Percentiles rank a stretch among this genome's conserved stretches.
phyloP scores from a whole-genome alignment of 345 rosid genomes.

The Bruguiera sexangula region DNA sequence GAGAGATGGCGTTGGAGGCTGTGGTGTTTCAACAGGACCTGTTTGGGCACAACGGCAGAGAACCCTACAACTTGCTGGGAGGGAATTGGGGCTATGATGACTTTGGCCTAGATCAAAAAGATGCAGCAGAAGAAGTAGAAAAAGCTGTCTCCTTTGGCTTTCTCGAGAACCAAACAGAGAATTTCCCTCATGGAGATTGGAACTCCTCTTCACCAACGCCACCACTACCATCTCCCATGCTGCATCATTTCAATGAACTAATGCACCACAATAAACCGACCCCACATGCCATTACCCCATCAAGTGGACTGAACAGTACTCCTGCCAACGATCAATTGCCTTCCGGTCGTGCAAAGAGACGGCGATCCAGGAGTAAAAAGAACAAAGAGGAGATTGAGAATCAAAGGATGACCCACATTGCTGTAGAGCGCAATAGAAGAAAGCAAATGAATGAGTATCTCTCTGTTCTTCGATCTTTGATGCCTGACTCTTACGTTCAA shows the following conservation, averaged over 20 bases:
- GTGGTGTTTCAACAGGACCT: slow-evolving; percentile 52
- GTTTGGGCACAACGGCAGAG: slow-evolving; percentile 40
- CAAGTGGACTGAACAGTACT: background rate
- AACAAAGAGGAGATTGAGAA: slow-evolving; percentile 83
- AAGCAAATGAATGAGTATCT: slow-evolving; percentile 93
- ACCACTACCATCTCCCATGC: slow-evolving; percentile 15
- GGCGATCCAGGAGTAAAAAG: slow-evolving; percentile 57
- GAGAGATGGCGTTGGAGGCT: slow-evolving; percentile 70
- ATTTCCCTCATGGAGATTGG: slow-evolving; percentile 29
- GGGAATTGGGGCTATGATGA: slow-evolving; percentile 34
- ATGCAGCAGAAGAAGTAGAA: slow-evolving; percentile 20
- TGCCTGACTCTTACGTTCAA: slow-evolving; percentile 85
- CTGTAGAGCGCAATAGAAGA: slow-evolving; percentile 88
- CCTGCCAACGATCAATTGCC: slow-evolving; percentile 1
- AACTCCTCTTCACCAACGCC: slow-evolving; percentile 18
- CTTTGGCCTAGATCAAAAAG: slow-evolving; percentile 16
- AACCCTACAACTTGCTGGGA: slow-evolving; percentile 40
- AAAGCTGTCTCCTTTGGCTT: slow-evolving; percentile 24
- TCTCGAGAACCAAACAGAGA: slow-evolving; percentile 42
- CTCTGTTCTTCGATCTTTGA: slow-evolving; percentile 66
- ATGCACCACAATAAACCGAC: slow-evolving; percentile 23
- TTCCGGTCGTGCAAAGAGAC: slow-evolving; percentile 45
- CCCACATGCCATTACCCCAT: slow-evolving; percentile 14
- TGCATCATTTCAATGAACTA: slow-evolving; percentile 17
- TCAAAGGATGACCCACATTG: slow-evolving; percentile 98